Evolutionary conservation across 805 yeast species (phyloP), one percentile per base, ranked within the genome.

Genomic region (Saturnispora saitoi): DNA sequence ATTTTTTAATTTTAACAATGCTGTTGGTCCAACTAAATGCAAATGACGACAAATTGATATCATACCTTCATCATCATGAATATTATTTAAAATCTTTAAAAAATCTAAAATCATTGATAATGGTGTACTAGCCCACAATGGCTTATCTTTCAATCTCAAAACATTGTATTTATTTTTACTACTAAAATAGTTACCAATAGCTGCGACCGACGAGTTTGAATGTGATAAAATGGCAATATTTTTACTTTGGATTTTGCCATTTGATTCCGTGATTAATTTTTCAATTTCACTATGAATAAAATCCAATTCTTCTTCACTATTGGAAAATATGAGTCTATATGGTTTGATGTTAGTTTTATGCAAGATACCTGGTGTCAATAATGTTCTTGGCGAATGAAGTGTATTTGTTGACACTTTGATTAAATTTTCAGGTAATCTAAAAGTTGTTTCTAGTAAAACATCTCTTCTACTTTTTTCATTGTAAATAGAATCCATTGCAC

Each of bases 371-470:
- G 55, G 48, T 14, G 44, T 48, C 7, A 52, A 32, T 48, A 57
- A 43, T 0, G 51, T 48, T 22, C 49, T 42, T 12, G 32, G 20
- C 28, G 38, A 42, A 9, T 60, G 62, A 22, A 65, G 26, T 2
- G 64, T 17, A 37, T 51, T 60, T 5, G 68, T 61, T 0, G 84
- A 72, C 1, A 73, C 67, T 2, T 67, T 54, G 17, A 79, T 59
- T 3, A 83, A 72, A 47, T 78, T 80, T 0, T 83, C 81, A 0
- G 85, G 71, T 22, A 79, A 73, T 54, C 91, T 66, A 56, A 83
- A 84, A 19, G 81, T 73, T 52, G 80, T 80, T 17, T 60, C 55
- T 45, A 83, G 55, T 15, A 63, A 56, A 1, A 73, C 55, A n/a
- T 69, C 66, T 22, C 52, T 58, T 22, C 60, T 56, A 4, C 17